These are phyloP conservation scores for Gossypium mustelinum DNA, from an alignment of 345 rosid genomes.

Conservation along the genomic window DNA sequence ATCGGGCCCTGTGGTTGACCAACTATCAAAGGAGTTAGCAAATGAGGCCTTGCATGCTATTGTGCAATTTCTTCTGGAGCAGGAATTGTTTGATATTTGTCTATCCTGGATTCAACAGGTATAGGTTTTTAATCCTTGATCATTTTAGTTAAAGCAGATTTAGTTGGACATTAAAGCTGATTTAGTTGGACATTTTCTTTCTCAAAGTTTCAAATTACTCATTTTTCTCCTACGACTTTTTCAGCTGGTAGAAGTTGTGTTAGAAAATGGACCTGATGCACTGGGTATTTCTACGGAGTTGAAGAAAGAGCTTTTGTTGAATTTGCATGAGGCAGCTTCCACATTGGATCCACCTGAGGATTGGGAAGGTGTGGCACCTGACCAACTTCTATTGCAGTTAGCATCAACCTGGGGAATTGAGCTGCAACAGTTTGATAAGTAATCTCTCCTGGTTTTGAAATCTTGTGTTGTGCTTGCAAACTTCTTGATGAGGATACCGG, in stretches of 20 bases:
- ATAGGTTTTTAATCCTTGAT: conserved; percentile 11
- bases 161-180: conserved; percentile 1
- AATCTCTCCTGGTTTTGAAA: conserved; percentile 10
- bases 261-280: conserved; percentile 74
- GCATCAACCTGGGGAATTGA: conserved; percentile 90
- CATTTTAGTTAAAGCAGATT: conserved; percentile 6
- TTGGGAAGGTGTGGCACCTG: conserved; percentile 86
- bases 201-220: background rate
- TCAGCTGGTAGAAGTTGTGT: conserved; percentile 70
- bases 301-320: conserved; percentile 78
- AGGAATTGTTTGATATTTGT: conserved; percentile 71
- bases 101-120: conserved; percentile 99
- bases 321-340: conserved; percentile 69
- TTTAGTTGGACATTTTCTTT: background rate
- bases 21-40: conserved; percentile 76
- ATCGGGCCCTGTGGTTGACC: conserved; percentile 85
- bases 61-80: conserved; percentile 75
- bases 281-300: conserved; percentile 68
- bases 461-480: conserved; percentile 7
- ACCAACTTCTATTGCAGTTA: conserved; percentile 77
- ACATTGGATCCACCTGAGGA: conserved; percentile 79
- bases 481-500: conserved; percentile 3
- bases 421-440: conserved; percentile 66
- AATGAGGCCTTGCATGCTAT: conserved; percentile 68
- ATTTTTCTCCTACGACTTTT: background rate